Percentiles rank a stretch among this genome's conserved stretches.
These are phyloP conservation scores for Abrus pulchellus DNA, from an alignment of 306 rosid species.

Conservation along the genomic window DNA sequence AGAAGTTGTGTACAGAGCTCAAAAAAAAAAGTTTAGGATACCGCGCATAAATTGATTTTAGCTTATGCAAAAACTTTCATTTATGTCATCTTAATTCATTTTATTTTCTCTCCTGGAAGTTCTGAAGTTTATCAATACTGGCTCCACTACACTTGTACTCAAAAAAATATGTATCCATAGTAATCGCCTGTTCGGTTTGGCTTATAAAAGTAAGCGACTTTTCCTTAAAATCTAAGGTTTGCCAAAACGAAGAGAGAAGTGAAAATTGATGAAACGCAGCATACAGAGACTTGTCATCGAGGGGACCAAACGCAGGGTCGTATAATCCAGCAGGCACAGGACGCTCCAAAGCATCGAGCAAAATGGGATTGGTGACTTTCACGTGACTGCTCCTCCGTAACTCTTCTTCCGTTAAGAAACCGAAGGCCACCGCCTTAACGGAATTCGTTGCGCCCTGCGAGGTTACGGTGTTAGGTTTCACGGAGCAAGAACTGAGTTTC, in stretches of 20 bases:
- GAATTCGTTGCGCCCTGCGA: slow-evolving; percentile 71
- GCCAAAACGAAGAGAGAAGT: neutral
- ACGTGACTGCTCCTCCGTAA: slow-evolving; percentile 62
- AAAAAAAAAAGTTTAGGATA: too few species aligned
- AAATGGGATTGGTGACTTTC: slow-evolving; percentile 58
- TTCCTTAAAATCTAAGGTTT: neutral
- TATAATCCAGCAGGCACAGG: slow-evolving; percentile 78
- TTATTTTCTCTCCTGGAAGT: neutral
- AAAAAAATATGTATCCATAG: neutral
- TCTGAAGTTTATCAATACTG: neutral
- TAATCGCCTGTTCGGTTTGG: neutral
- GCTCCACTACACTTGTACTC: neutral
- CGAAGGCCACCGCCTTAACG: slow-evolving; percentile 67
- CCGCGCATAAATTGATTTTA: neutral
- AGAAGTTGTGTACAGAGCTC: neutral
- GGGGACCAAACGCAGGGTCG: slow-evolving; percentile 87
- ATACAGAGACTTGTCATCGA: slow-evolving; percentile 64
- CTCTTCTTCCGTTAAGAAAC: slow-evolving; percentile 74
- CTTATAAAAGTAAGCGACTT: neutral
- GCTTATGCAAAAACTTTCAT: neutral
- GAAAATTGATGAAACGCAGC: neutral
- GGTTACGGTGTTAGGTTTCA: neutral
- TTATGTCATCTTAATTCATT: neutral
- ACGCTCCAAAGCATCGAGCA: slow-evolving; percentile 50
- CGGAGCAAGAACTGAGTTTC: neutral